Evolutionary conservation across 805 yeast genomes (phyloP).

Genomic region (Monosporozyma yasuniensis): DNA sequence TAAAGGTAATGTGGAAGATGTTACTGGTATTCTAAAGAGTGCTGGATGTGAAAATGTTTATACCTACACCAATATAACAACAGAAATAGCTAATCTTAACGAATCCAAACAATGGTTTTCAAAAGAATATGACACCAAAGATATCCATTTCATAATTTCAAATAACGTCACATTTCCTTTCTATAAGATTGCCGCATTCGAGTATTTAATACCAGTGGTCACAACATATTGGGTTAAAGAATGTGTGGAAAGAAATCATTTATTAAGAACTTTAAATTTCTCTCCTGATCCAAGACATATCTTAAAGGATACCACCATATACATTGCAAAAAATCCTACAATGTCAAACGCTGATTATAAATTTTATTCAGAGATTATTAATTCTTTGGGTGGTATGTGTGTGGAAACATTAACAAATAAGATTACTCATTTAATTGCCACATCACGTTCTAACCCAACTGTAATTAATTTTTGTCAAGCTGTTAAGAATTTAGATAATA

Average conservation of each 20-base stretch:
- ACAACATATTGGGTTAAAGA: slow-evolving; percentile 21
- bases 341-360: slow-evolving; percentile 58
- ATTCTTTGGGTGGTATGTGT: slow-evolving; percentile 71
- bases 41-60: slow-evolving; percentile 2
- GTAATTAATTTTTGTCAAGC: slow-evolving; percentile 26
- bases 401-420: slow-evolving; percentile 50
- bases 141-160: slow-evolving; percentile 21
- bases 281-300: slow-evolving; percentile 65
- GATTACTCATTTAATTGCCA: slow-evolving; percentile 73
- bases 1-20: neutral
- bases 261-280: slow-evolving; percentile 31
- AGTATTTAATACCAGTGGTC: slow-evolving; percentile 26
- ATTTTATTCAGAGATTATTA: slow-evolving; percentile 46
- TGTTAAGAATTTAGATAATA: neutral
- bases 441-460: slow-evolving; percentile 23
- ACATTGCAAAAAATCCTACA: slow-evolving; percentile 25
- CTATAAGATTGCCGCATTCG: slow-evolving; percentile 22
- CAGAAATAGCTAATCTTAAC: neutral
- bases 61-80: neutral
- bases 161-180: slow-evolving; percentile 20
- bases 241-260: slow-evolving; percentile 15
- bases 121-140: slow-evolving; percentile 8
- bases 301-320: slow-evolving; percentile 51
- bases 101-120: slow-evolving; percentile 9
- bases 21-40: neutral